Base-by-base conservation (phyloP, 1,139 yeast genomes). In the Suhomyces coccinellae region DNA sequence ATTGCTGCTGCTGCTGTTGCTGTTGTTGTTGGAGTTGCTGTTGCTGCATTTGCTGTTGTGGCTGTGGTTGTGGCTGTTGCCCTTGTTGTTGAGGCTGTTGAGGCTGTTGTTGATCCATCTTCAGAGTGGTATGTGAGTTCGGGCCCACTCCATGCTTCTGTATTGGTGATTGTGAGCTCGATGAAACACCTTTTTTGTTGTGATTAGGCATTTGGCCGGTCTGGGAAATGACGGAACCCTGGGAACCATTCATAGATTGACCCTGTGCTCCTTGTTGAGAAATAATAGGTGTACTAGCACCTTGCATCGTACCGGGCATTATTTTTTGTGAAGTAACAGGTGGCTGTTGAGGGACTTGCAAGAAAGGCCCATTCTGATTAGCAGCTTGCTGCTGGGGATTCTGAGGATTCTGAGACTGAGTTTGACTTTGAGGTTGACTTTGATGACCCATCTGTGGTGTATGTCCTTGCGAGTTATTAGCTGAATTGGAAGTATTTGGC, bases 361-460 rank as follows among this genome's bases (percentile, higher is more conserved):
- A 16, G 16, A 46, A 40, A 26, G 31, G 44, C 7, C 49, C 49
- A 38, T 37, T 45, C 27, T 43, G 52, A n/a, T 31, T 17, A 12
- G 40, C 38, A 11, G 28, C 33, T 24, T 36, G 43, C 6, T 10
- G n/a, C n/a, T 26, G 29, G n/a, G 29, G 12, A 26, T 26, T 26
- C 29, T 26, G 29, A 26, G 35, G 48, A 20, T 33, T 24, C 22
- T 29, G 47, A n/a, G 36, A 36, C 11, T 36, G 20, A 11, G 14
- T 29, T 28, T 36, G 46, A 17, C 35, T 14, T 31, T 35, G 41
- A 34, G 67, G 66, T 43, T 56, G 65, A 5, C 62, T 54, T 42
- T 57, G 66, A 40, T 54, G 55, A 6, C 56, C 54, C 59, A 66
- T 57, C 39, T 61, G 70, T 1, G 69, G 71, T 1, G 69, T 63